phyloP scores from a whole-genome alignment of 129 eudicot genomes.

The Tagetes patula region DNA sequence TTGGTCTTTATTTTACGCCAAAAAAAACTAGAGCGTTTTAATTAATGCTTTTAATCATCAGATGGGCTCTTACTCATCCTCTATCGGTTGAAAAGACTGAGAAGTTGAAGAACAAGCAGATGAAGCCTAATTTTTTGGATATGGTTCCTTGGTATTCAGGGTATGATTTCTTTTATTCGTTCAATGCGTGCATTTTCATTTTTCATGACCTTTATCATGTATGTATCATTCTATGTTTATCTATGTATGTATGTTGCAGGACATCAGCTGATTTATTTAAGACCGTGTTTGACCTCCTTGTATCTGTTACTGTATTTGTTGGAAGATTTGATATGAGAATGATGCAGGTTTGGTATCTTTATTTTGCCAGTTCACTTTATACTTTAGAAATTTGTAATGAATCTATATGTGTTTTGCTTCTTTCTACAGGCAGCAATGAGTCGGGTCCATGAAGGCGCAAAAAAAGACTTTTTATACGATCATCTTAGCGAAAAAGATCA shows the following conservation, averaged over 20 bases:
- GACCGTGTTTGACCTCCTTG: slow-evolving; percentile 94
- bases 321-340: slow-evolving; percentile 99
- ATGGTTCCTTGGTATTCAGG: slow-evolving; percentile 99
- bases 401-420: neutral
- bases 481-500: slow-evolving; percentile 82
- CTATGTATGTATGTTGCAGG: slow-evolving; percentile 46
- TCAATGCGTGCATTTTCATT: neutral
- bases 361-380: neutral
- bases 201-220: slow-evolving; percentile 6
- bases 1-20: neutral
- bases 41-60: slow-evolving; percentile 33
- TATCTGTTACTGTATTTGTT: slow-evolving; percentile 94
- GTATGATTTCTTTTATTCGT: slow-evolving; percentile 34
- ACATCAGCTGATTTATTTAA: slow-evolving; percentile 98
- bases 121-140: slow-evolving; percentile 91
- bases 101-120: slow-evolving; percentile 77
- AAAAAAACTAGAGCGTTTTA: neutral
- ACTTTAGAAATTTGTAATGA: slow-evolving; percentile 1
- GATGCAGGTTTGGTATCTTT: slow-evolving; percentile 76
- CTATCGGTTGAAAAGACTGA: slow-evolving; percentile 75
- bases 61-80: slow-evolving; percentile 99
- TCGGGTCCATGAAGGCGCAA: slow-evolving; percentile 62
- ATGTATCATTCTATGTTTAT: neutral
- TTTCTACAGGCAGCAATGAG: slow-evolving; percentile 82
- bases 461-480: slow-evolving; percentile 73